Base-by-base conservation (phyloP, 805 yeast genomes). In the Blastobotrys chiropterorum region DNA sequence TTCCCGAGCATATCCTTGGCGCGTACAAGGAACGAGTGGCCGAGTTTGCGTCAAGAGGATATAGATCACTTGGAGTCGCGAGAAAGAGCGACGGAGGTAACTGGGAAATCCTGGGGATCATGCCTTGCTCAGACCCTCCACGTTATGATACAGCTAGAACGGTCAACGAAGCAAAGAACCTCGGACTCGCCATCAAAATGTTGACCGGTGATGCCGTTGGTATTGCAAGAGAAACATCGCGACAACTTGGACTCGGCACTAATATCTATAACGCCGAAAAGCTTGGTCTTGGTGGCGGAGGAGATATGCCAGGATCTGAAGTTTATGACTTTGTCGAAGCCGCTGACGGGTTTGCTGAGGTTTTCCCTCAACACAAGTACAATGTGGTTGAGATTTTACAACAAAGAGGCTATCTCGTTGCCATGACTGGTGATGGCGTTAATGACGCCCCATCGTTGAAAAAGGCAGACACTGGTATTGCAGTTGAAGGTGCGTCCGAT, bases 51-150 rank as follows among this genome's bases (percentile, higher is more conserved):
- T 84, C 95, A 66, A 85, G 96, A 83, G 97, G 97, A 82, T 90
- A 88, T 92, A 82, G 97, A 77, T 90, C 97, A 68, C 80, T 90
- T 72, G 97, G 97, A 85, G 96, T 90, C 78, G 97, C 97, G 61
- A 87, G 97, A 82, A 88, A 88, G 88, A 84, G 95, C 80, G 96
- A 95, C 76, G 96, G 88, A 76, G 95, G 95, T 67, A 95, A 87
- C 83, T 90, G 96, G 96, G 96, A 90, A 78, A 89, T 90, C 65
- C 78, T 90, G 69, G 97, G 97, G 73, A 90, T 90, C 73, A 89
- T 90, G 96, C 97, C 97, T 74, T 89, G 96, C 78, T 86, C 87
- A 90, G 97, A 90, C 77, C 97, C 97, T 69, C 97, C 97, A 77
- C 86, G 97, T 83, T 95, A 90, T 77, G 97, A 90, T 75, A 90